Conservation (phyloP, 345 rosid genomes). For the Melastoma malabathricum region DNA sequence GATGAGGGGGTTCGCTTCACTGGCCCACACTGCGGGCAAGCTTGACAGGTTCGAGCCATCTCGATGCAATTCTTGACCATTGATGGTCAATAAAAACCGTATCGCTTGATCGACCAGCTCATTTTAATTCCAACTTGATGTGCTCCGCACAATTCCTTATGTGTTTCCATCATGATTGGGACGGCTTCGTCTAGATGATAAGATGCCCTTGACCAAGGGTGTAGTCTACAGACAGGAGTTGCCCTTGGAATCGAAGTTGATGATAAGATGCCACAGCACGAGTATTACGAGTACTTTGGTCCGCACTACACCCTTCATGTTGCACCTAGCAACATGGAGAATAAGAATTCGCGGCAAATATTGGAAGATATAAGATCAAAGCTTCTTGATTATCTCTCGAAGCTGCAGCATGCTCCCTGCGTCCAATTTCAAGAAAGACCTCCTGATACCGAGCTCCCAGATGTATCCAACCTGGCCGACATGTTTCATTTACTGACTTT, state of each 20-base stretch:
- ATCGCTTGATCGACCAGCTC: no score
- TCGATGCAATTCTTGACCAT: no score
- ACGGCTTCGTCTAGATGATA: no score
- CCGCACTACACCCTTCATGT: slow-evolving; percentile 57
- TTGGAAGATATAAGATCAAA: slow-evolving; percentile 71
- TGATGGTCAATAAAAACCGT: no score
- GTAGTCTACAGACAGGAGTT: slow-evolving; percentile 60
- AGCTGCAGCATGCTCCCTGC: slow-evolving; percentile 95
- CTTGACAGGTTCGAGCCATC: no score
- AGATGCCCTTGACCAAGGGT: no score
- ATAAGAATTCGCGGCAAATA: slow-evolving; percentile 48
- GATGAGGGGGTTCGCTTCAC: no score
- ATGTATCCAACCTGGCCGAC: slow-evolving; percentile 22
- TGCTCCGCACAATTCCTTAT: no score
- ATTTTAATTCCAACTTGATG: no score
- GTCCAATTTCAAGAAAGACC: slow-evolving; percentile 83
- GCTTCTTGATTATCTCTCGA: slow-evolving; percentile 83
- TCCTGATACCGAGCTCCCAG: slow-evolving; percentile 69
- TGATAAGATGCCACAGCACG: slow-evolving; percentile 58
- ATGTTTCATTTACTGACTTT: slow-evolving; percentile 1
- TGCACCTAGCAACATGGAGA: slow-evolving; percentile 63
- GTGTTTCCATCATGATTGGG: no score
- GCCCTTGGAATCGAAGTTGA: slow-evolving; percentile 60
- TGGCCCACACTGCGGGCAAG: no score
- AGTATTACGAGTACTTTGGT: slow-evolving; percentile 53